A percentile compares a stretch with the other conserved stretches of the same genome.
These are phyloP conservation scores for Astragalus glycyphyllos DNA, from an alignment of 306 rosid genomes.

Conservation along the genomic window DNA sequence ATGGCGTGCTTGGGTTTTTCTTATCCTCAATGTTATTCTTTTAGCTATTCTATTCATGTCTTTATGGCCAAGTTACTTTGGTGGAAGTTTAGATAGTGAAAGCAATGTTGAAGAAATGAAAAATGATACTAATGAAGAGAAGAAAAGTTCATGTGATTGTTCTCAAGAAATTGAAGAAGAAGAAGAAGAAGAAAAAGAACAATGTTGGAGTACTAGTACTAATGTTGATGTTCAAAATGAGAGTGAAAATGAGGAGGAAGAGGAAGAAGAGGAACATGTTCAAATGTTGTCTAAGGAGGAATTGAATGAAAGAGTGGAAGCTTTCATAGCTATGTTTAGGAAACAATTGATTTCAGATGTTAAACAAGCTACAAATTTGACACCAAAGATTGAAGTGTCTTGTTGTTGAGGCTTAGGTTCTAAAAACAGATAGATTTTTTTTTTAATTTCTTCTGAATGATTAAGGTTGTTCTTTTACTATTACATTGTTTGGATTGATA, in stretches of 20 bases:
- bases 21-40: constrained; percentile 75
- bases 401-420: constrained; percentile 44
- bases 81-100: constrained; percentile 30
- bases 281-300: constrained; percentile 76
- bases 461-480: constrained; percentile 26
- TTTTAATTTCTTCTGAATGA: constrained; percentile 31
- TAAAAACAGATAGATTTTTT: constrained; percentile 31
- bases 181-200: constrained; percentile 40
- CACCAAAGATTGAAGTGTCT: constrained; percentile 46
- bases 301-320: constrained; percentile 89
- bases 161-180: constrained; percentile 48
- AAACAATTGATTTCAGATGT: constrained; percentile 87
- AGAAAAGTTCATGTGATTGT: constrained; percentile 16
- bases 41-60: constrained; percentile 83
- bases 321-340: constrained; percentile 92
- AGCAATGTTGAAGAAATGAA: constrained; percentile 33
- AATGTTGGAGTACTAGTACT: constrained; percentile 27
- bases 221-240: constrained; percentile 36
- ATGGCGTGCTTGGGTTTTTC: constrained; percentile 89
- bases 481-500: constrained; percentile 41
- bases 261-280: constrained; percentile 44
- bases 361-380: constrained; percentile 46
- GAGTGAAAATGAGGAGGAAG: constrained; percentile 39
- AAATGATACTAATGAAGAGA: constrained; percentile 40
- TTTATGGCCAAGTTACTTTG: constrained; percentile 39